Evolutionary conservation across 2,329 filamentous ascomycete genomes (phyloP), one percentile per base, ranked within the genome.

Genomic region (Fusarium cicatricum): DNA sequence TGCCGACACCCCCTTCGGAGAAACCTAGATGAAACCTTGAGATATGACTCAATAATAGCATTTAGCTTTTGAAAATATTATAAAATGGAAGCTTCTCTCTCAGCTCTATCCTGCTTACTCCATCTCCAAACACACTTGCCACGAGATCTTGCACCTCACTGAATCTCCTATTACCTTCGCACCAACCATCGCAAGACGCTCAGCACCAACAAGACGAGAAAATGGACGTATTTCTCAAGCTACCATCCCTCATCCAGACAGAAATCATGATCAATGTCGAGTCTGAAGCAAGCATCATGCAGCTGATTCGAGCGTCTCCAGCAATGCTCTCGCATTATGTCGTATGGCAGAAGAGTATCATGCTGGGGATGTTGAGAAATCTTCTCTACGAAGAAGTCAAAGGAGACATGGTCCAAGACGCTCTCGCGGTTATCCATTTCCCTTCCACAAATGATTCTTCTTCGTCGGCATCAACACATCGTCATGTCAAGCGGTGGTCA

Each of bases 281-380:
- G 19, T 54, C 56, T 1, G 34, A 48, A 8, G n/a, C 14, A 4
- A 21, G 12, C 3, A 50, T 59, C 7, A n/a, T 19, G 12, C n/a
- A 26, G 3, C 39, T 59, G 7, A 42, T 39, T 5, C 23, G 14
- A 19, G 39, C 42, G 15, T 58, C 48, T 0, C 49, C 56, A 5
- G 26, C 17, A 2, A 50, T 59, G 55, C 39, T 53, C 2, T 26
- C 31, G 6, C 54, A 49, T 14, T 54, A 47, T 15, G 29, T 3
- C 1, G 1, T 2, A 6, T n/a, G 41, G 14, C 31, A 37, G 1
- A 2, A 40, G 3, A 33, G 17, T 4, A 34, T 58, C 5, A 23
- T 23, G 4, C 33, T 10, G 11, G n/a, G 10, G 2, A 42, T 42
- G 2, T 32, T 49, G 11, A 11, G 5, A 1, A 23, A 38, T 7